phyloP scores from a whole-genome alignment of 164 flowering plant species.

The Piper longum region DNA sequence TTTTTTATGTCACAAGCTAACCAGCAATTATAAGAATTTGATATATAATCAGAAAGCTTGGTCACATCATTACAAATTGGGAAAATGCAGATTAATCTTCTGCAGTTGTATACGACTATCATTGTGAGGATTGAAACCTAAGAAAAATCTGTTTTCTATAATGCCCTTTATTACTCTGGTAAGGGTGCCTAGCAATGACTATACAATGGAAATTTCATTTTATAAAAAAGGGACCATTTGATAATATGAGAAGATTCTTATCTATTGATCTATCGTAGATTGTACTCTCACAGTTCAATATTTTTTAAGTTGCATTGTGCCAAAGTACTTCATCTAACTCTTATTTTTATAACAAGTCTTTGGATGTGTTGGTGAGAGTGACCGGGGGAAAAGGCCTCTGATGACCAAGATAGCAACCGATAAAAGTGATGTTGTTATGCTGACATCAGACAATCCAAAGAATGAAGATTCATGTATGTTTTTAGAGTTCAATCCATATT shows the following conservation, averaged over 20 bases:
- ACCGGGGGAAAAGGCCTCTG: conserved; percentile 15
- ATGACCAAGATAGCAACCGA: conserved; percentile 92
- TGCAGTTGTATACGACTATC: too few relatives aligned
- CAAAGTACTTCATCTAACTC: conserved; percentile 8
- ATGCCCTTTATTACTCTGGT: neutral
- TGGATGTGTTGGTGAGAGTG: conserved; percentile 15
- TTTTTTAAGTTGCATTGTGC: neutral
- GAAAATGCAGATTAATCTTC: too few relatives aligned
- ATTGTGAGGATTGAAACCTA: neutral
- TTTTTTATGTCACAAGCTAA: too few relatives aligned
- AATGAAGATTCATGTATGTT: conserved; percentile 87
- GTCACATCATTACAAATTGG: too few relatives aligned
- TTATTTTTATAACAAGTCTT: conserved; percentile 13
- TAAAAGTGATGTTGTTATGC: conserved; percentile 79
- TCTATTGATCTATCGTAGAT: neutral
- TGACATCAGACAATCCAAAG: conserved; percentile 94
- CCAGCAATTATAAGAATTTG: too few relatives aligned
- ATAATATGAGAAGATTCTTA: neutral
- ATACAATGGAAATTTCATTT: neutral
- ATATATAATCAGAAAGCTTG: too few relatives aligned
- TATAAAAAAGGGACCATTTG: neutral
- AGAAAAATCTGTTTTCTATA: neutral
- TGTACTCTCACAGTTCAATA: too few relatives aligned
- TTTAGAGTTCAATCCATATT: neutral
- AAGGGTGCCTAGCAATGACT: neutral